These are phyloP conservation scores for Castanea crenata DNA, from an alignment of 306 rosid genomes.

Conservation along the genomic window DNA sequence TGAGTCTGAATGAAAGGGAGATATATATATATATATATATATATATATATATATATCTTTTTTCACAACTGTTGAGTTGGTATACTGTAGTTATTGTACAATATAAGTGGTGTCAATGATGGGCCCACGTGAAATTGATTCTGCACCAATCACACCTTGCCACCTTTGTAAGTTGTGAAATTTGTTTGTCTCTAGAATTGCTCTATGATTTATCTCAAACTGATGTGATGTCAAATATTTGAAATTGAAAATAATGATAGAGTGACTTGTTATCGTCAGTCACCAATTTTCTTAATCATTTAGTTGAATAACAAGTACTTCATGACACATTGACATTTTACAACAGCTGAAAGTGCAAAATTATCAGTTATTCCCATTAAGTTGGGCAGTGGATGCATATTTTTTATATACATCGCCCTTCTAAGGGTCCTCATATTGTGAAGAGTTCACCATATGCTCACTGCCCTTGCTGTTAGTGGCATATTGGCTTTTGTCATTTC, in stretches of 20 bases:
- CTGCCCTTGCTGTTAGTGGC: slow-evolving; percentile 1
- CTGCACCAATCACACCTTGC: no score
- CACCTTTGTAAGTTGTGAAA: no score
- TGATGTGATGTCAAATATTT: background rate
- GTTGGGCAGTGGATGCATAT: background rate
- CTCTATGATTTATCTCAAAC: background rate
- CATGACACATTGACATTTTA: background rate
- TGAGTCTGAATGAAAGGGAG: background rate
- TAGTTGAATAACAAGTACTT: background rate
- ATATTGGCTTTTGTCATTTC: background rate
- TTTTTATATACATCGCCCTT: background rate
- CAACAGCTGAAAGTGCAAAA: background rate
- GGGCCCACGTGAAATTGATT: no score
- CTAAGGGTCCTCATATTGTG: background rate
- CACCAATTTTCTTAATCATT: background rate
- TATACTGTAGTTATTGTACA: no score
- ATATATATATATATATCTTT: background rate
- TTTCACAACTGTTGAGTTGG: no score
- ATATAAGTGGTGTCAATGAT: no score
- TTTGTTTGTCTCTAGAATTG: no score
- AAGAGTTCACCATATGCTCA: background rate
- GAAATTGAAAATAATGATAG: background rate
- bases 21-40: no score
- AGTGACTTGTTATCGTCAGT: background rate
- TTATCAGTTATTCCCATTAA: background rate